Percentiles rank a stretch among this genome's conserved stretches.
Conservation (phyloP, 1,139 yeast genomes). For the Suhomyces kunorum region DNA sequence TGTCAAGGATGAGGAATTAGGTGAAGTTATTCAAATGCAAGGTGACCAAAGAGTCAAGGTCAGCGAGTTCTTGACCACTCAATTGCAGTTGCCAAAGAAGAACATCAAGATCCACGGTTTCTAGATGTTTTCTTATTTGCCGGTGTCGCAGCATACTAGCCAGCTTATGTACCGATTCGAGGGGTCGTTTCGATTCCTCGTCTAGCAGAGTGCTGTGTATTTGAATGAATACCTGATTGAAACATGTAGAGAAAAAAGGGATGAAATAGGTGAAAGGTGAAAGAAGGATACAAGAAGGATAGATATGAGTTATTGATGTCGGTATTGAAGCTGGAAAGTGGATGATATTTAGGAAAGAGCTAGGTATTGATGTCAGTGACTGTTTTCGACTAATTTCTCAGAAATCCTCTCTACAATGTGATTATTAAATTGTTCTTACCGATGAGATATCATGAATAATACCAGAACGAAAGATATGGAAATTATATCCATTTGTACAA, state of each 20-base stretch:
- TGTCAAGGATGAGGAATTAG: constrained; percentile 93
- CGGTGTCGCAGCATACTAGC: not conserved
- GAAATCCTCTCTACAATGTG: too few relatives aligned
- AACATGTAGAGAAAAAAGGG: not conserved
- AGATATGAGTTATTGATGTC: not conserved
- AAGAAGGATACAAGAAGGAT: not conserved
- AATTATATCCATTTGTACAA: too few relatives aligned
- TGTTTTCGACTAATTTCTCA: too few relatives aligned
- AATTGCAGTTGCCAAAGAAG: constrained; percentile 90
- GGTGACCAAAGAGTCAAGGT: constrained; percentile 99
- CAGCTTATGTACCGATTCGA: constrained; percentile 1
- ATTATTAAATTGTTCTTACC: too few relatives aligned
- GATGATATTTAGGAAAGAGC: too few relatives aligned
- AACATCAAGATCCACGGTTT: constrained; percentile 98
- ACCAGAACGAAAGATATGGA: too few relatives aligned
- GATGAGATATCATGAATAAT: too few relatives aligned
- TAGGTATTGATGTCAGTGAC: too few relatives aligned
- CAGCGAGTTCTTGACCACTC: constrained; percentile 85
- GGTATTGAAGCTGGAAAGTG: too few relatives aligned
- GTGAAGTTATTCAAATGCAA: constrained; percentile 96
- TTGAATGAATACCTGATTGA: constrained; percentile 4
- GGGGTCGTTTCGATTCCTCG: not conserved
- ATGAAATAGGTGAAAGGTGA: not conserved
- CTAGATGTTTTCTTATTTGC: constrained; percentile 36
- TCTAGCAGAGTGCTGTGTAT: constrained; percentile 1